Evolutionary conservation across 768 basidiomycete genomes (phyloP).

Genomic region (Phanerochaete carnosa): DNA sequence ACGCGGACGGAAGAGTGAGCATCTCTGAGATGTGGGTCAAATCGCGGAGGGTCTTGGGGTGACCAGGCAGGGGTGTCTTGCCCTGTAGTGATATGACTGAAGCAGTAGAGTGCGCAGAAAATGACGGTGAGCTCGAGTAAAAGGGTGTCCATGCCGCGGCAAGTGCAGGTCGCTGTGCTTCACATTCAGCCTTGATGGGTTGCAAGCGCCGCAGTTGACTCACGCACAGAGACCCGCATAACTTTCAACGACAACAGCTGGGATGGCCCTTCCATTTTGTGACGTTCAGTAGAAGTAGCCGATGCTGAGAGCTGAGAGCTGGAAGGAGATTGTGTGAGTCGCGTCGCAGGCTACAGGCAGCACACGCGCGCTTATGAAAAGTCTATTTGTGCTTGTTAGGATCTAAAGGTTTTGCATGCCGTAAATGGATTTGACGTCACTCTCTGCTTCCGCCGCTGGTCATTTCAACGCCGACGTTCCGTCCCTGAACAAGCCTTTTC

Average conservation of each 20-base stretch:
- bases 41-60: constrained; percentile 83
- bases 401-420: constrained; percentile 20
- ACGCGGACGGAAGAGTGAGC: constrained; percentile 77
- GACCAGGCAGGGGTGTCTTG: constrained; percentile 59
- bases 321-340: neutral
- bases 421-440: constrained; percentile 21
- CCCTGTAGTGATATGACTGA: constrained; percentile 79
- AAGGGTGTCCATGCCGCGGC: constrained; percentile 83
- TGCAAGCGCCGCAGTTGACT: neutral
- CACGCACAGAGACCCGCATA: constrained; percentile 82
- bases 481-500: neutral
- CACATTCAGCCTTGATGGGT: constrained; percentile 5
- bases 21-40: constrained; percentile 76
- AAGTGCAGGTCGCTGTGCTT: constrained; percentile 63
- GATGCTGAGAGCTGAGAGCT: neutral
- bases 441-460: neutral
- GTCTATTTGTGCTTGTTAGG: constrained; percentile 21
- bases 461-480: neutral
- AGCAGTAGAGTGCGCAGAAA: constrained; percentile 77
- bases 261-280: constrained; percentile 46
- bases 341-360: neutral
- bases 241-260: constrained; percentile 81
- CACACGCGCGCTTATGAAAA: neutral
- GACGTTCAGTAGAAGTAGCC: too few relatives aligned
- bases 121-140: constrained; percentile 78